These are phyloP conservation scores for Heritiera fomes DNA, from an alignment of 345 rosid species.

Conservation along the genomic window DNA sequence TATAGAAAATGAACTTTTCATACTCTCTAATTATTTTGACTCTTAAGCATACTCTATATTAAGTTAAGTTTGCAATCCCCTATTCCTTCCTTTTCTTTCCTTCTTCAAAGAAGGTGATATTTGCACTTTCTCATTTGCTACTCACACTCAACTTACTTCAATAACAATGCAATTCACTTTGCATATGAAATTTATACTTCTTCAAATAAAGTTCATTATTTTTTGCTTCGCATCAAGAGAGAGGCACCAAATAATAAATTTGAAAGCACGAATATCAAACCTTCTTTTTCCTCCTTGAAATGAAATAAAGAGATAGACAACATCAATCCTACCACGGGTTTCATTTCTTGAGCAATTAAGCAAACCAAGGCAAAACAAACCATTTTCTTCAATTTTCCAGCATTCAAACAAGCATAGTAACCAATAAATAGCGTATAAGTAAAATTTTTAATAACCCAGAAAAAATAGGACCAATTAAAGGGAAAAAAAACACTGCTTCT, in stretches of 20 bases:
- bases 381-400: background rate
- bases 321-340: background rate
- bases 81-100: background rate
- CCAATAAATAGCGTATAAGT: background rate
- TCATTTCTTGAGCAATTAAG: background rate
- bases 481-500: background rate
- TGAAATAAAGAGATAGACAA: background rate
- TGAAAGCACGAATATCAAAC: background rate
- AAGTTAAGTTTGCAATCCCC: background rate
- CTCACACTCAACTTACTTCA: background rate
- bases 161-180: background rate
- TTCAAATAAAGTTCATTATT: slow-evolving; percentile 1
- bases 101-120: background rate
- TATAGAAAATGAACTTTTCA: background rate
- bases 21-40: background rate
- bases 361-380: background rate
- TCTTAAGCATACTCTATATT: background rate
- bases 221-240: background rate
- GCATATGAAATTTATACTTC: background rate
- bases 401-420: background rate
- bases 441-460: background rate
- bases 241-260: background rate
- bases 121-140: background rate
- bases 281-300: background rate
- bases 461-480: background rate